Percentiles rank a stretch among this genome's conserved stretches.
phyloP scores from a whole-genome alignment of 2,329 filamentous ascomycete species.

The Graphiopsis chlorocephala region DNA sequence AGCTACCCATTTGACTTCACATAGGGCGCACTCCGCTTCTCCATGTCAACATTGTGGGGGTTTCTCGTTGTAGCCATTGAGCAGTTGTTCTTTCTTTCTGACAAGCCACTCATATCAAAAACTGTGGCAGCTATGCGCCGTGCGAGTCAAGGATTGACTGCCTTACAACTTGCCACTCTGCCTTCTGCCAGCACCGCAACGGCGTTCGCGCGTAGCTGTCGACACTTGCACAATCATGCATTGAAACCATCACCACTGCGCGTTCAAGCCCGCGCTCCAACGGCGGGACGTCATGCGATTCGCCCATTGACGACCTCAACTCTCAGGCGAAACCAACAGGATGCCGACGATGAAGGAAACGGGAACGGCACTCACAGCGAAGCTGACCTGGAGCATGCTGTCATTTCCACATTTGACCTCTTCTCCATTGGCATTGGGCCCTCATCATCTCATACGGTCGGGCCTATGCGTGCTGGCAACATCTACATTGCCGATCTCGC shows the following conservation, averaged over 20 bases:
- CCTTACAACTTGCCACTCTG: background rate
- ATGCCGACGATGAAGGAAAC: conserved; percentile 28
- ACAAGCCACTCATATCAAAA: background rate
- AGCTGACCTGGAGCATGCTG: conserved; percentile 51
- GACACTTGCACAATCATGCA: conserved; percentile 1
- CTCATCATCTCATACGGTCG: conserved; percentile 53
- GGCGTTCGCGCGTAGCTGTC: background rate
- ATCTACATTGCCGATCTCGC: conserved; percentile 51
- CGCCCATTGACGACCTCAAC: background rate
- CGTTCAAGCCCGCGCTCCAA: background rate
- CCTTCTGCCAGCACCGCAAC: background rate
- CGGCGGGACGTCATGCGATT: background rate
- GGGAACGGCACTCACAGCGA: conserved; percentile 48
- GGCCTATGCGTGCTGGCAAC: conserved; percentile 53
- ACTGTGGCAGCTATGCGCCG: conserved; percentile 2
- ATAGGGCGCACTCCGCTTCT: background rate
- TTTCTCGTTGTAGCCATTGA: background rate
- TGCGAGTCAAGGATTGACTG: background rate
- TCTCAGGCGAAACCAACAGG: background rate
- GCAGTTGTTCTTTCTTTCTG: background rate
- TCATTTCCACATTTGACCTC: conserved; percentile 53
- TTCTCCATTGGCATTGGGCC: conserved; percentile 54
- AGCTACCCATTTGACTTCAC: background rate
- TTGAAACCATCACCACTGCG: background rate
- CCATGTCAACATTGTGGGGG: background rate